Evolutionary conservation across 1,284 basidiomycete genomes (phyloP), one percentile per base, ranked within the genome.

Genomic region (Schizophyllum amplum): DNA sequence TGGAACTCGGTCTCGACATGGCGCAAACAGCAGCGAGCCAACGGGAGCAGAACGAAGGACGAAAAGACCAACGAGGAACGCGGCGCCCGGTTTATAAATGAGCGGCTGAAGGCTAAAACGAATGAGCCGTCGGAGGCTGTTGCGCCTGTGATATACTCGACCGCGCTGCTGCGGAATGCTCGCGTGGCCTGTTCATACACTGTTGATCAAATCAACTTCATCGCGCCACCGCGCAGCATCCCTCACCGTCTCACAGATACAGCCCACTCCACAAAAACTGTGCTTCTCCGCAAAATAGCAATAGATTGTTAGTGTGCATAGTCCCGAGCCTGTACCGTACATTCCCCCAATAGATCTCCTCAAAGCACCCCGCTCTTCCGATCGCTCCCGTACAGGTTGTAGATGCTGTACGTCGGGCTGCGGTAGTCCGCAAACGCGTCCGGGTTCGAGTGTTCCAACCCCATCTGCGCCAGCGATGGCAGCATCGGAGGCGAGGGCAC

Each of bases 341-440:
- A 9, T 2, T 4, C 17, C 33, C 33, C 17, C 33, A 3, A 9
- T 17, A 4, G 2, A 42, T 9, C 33, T 42, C 33, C 33, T 42
- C 33, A 42, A 42, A 42, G 33, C 7, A 42, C 13, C 33, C 73
- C 71, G 60, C 83, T 84, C 72, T 81, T 87, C 65, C 81, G 72
- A 57, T 85, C 82, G 20, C 71, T 73, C 57, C 83, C 83, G 64
- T 90, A 90, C 62, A 89, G 63, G 50, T 84, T 84, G 64, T 86
- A 90, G 57, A 90, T 81, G 66, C 88, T 90, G 62, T 90, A 90
- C 4, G 88, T 90, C 22, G 88, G 87, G 64, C 88, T 89, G 61
- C 82, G 75, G 61, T 90, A 90, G 47, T 82, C 80, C 1, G 72
- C 78, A 67, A 79, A 86, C 4, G 75, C 82, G 52, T 82, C 78